phyloP scores from a whole-genome alignment of 257 asterid species.

The Handroanthus guayacan region DNA sequence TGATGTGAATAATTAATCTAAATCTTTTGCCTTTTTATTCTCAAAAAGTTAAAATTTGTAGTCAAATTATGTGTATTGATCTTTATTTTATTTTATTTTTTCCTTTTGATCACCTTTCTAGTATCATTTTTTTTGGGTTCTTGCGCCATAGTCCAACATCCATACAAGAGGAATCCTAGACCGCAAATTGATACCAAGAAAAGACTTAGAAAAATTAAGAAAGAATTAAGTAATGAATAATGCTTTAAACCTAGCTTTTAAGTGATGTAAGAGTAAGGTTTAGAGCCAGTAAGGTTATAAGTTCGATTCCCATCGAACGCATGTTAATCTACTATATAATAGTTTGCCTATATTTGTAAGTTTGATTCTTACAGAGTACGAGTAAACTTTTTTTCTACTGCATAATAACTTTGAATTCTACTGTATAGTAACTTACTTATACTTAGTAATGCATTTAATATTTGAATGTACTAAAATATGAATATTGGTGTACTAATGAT shows the following conservation, averaged over 20 bases:
- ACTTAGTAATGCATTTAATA: no score
- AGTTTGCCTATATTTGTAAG: no score
- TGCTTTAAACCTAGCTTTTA: neutral
- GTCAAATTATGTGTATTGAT: conserved; percentile 41
- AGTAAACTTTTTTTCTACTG: no score
- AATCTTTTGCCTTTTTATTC: conserved; percentile 1
- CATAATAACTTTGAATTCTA: no score
- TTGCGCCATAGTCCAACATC: conserved; percentile 45
- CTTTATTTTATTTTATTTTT: neutral
- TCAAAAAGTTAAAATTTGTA: conserved; percentile 37
- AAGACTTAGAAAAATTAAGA: no score
- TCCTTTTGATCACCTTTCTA: conserved; percentile 22
- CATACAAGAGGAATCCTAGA: conserved; percentile 48
- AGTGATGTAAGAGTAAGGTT: neutral
- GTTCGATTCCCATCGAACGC: no score
- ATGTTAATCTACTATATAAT: no score
- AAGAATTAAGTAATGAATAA: neutral
- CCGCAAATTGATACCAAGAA: neutral
- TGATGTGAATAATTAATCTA: conserved; percentile 1
- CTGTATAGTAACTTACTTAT: no score
- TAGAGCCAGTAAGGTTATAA: no score
- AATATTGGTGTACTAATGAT: no score
- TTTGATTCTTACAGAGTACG: no score
- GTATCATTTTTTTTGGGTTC: conserved; percentile 39
- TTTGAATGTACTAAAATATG: no score